Evolutionary conservation across 1,284 basidiomycete species (phyloP).

Genomic region (Trametes polyzona): DNA sequence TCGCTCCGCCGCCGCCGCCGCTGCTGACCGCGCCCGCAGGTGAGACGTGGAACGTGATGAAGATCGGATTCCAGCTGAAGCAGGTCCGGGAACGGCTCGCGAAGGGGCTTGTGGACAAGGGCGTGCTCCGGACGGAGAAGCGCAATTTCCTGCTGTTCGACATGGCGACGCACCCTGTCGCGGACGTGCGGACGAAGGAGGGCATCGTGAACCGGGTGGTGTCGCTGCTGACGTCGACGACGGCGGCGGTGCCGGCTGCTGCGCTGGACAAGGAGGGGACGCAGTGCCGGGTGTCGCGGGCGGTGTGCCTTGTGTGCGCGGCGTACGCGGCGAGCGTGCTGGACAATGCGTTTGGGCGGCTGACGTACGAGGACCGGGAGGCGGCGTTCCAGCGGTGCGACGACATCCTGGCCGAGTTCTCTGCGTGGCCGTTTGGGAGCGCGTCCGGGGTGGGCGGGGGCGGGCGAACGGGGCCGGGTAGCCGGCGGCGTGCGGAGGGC

Average conservation of each 20-base stretch:
- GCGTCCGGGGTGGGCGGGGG: slow-evolving; percentile 30
- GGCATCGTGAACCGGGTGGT: slow-evolving; percentile 78
- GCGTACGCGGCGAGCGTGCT: slow-evolving; percentile 94
- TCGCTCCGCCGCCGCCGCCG: background rate
- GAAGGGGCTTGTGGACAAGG: slow-evolving; percentile 98
- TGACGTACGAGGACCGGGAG: slow-evolving; percentile 91
- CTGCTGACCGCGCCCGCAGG: slow-evolving; percentile 52
- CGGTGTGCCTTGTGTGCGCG: slow-evolving; percentile 84
- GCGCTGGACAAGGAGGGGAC: slow-evolving; percentile 80
- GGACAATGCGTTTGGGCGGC: slow-evolving; percentile 86
- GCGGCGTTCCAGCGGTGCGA: slow-evolving; percentile 90
- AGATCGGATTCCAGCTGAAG: slow-evolving; percentile 97
- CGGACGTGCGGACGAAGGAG: slow-evolving; percentile 89
- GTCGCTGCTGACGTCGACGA: slow-evolving; percentile 80
- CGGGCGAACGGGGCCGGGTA: slow-evolving; percentile 24
- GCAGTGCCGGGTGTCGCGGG: slow-evolving; percentile 79
- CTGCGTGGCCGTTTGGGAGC: slow-evolving; percentile 85
- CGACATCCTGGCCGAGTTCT: slow-evolving; percentile 89
- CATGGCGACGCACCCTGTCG: slow-evolving; percentile 97
- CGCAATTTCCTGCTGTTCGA: slow-evolving; percentile 97
- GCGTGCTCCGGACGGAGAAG: slow-evolving; percentile 95
- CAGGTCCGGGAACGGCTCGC: slow-evolving; percentile 95
- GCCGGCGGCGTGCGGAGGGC: slow-evolving; percentile 43
- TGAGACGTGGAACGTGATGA: slow-evolving; percentile 99
- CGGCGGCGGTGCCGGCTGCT: slow-evolving; percentile 74